These are phyloP conservation scores for Ormosia semicastrata DNA, from an alignment of 306 rosid genomes.

Conservation along the genomic window DNA sequence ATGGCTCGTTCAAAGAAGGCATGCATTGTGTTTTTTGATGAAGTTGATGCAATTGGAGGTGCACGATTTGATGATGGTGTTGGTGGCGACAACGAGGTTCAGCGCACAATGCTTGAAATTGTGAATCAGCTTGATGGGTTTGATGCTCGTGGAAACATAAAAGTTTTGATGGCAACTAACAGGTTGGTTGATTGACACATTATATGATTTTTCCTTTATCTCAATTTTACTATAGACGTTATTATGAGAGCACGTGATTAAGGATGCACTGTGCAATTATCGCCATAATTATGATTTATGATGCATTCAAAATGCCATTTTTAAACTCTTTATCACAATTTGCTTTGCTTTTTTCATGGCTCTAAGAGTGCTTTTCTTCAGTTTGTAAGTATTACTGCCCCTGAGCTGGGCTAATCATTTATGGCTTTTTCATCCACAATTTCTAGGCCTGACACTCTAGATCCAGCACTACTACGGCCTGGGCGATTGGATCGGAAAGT, in stretches of 20 bases:
- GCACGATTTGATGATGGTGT: constrained; percentile 98
- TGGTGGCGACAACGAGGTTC: constrained; percentile 98
- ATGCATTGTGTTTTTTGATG: constrained; percentile 94
- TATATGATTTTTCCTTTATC: background rate
- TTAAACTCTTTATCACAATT: background rate
- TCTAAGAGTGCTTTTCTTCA: background rate
- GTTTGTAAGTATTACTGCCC: background rate
- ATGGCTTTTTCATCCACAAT: constrained; percentile 15
- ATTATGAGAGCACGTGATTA: background rate
- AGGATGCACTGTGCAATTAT: background rate
- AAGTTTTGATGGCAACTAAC: constrained; percentile 98
- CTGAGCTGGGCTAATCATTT: background rate
- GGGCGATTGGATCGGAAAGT: constrained; percentile 97
- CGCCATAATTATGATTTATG: background rate
- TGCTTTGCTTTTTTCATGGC: background rate
- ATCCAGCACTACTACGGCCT: constrained; percentile 93
- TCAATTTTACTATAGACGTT: background rate
- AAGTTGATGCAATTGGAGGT: constrained; percentile 99
- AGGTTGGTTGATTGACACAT: constrained; percentile 50
- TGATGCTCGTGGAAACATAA: constrained; percentile 97
- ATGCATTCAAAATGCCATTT: constrained; percentile 11
- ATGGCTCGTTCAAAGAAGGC: constrained; percentile 99
- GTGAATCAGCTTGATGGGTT: constrained; percentile 99
- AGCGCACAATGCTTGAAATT: constrained; percentile 97
- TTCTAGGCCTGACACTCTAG: constrained; percentile 96